Evolutionary conservation across 2,329 filamentous ascomycete species (phyloP).

Genomic region (Rutstroemia sp.): DNA sequence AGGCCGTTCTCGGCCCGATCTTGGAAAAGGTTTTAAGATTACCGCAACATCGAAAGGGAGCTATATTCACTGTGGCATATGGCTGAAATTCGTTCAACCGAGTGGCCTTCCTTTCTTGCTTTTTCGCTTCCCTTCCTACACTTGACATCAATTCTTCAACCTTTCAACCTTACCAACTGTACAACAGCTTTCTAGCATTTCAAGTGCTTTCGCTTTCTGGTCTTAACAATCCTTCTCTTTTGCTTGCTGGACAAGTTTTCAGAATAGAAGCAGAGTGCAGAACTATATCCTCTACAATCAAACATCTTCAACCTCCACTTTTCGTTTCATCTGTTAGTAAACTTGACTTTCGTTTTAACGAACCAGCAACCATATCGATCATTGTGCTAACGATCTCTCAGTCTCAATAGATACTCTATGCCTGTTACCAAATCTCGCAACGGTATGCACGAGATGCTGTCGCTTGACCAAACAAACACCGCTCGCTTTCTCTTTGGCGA

Average conservation of each 20-base stretch:
- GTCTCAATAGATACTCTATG: constrained; percentile 88
- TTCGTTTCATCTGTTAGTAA: background rate
- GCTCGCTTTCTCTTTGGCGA: constrained; percentile 81
- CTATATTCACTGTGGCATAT: constrained; percentile 1
- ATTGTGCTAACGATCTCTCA: constrained; percentile 33
- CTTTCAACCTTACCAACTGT: background rate
- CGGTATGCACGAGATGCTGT: constrained; percentile 54
- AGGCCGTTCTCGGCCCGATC: too few species aligned
- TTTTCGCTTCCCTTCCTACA: background rate
- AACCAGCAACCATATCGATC: constrained; percentile 3
- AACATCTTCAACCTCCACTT: constrained; percentile 3
- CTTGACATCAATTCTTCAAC: background rate
- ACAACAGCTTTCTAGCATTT: constrained; percentile 1
- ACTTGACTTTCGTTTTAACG: background rate
- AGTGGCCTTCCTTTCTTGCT: background rate
- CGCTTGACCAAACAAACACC: constrained; percentile 76
- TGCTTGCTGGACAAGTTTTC: constrained; percentile 6
- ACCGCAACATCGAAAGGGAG: background rate
- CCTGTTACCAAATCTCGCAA: constrained; percentile 68
- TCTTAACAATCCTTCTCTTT: background rate
- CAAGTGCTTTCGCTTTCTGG: background rate
- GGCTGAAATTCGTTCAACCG: background rate
- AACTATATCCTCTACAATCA: background rate
- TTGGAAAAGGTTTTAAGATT: background rate
- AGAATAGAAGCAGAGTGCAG: background rate